Base-by-base conservation (phyloP, 129 eudicot species). In the Centrapalus pauciflorus region DNA sequence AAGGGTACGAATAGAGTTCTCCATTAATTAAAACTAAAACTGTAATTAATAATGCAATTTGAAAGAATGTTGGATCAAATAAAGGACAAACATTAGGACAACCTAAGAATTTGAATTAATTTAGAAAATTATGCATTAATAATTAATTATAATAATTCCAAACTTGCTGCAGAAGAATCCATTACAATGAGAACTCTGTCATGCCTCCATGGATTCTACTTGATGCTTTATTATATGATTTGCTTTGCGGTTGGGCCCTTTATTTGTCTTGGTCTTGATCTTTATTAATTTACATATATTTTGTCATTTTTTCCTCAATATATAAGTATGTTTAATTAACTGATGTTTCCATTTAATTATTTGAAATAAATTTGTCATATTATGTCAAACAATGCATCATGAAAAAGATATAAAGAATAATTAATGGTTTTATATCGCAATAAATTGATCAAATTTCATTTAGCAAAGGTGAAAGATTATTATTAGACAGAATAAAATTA, bases 111-210 rank as follows among this genome's bases (percentile, higher is more conserved):
- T 48, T n/a, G 23, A 13, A 30, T 10, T 28, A 26, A 12, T 20
- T 16, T 21, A 51, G n/a, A 32, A 30, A 66, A 29, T 8, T 20
- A 43, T 26, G 43, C 25, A 64, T 7, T 23, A 41, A 21, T 33
- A 40, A 66, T n/a, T n/a, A n/a, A n/a, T n/a, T n/a, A n/a, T n/a
- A 20, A 21, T 37, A 61, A 21, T 37, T 50, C 61, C 49, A 50
- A 65, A 52, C 54, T 67, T 52, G 63, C 4, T 52, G 51, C 61
- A 54, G 73, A 67, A 67, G 52, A 67, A 67, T 54, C 63, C 71
- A 48, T 50, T 32, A 33, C 46, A 35, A 50, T 23, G 34, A 67
- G 61, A 13, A 21, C 40, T 4, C 7, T 33, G 48, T 50, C 33
- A 49, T 33, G 61, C 72, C 7, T 66, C 49, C 33, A 50, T 67